A percentile compares a stretch with the other conserved stretches of the same genome.
phyloP scores from a whole-genome alignment of 1,284 basidiomycete species.

The Paramarasmius palmivorus region DNA sequence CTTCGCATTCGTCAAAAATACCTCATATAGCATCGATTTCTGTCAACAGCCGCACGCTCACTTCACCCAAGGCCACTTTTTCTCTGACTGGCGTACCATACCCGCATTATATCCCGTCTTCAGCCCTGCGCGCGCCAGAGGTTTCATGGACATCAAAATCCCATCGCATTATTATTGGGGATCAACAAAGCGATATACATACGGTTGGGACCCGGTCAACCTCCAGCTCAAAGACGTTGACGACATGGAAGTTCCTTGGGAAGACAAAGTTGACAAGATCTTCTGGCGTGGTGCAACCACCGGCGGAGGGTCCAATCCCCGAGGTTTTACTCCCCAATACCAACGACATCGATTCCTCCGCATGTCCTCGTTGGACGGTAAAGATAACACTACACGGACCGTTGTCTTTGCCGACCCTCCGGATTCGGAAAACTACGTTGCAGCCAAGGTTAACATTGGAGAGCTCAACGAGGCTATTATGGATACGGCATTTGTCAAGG shows the following conservation, averaged over 20 bases:
- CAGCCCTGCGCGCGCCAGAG: constrained; percentile 82
- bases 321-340: constrained; percentile 81
- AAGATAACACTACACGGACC: constrained; percentile 50
- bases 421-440: constrained; percentile 57
- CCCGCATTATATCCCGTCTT: constrained; percentile 87
- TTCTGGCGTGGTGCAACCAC: constrained; percentile 93
- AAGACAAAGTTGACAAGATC: constrained; percentile 67
- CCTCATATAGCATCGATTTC: constrained; percentile 72
- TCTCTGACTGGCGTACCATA: constrained; percentile 91
- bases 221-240: constrained; percentile 72
- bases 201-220: constrained; percentile 84
- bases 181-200: constrained; percentile 81
- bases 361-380: constrained; percentile 37
- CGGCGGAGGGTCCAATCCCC: constrained; percentile 86
- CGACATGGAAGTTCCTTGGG: constrained; percentile 83
- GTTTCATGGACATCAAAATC: constrained; percentile 88
- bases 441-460: constrained; percentile 60
- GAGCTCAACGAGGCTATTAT: constrained; percentile 80
- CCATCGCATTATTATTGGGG: constrained; percentile 94
- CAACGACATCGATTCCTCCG: constrained; percentile 89
- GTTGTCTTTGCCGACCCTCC: constrained; percentile 79
- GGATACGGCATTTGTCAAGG: constrained; percentile 87
- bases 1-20: constrained; percentile 59
- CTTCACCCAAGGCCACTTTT: constrained; percentile 89
- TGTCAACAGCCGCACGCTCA: constrained; percentile 83